A percentile compares a stretch with the other conserved stretches of the same genome.
These are phyloP conservation scores for Gloeostereum incarnatum DNA, from an alignment of 768 basidiomycete species.

Conservation along the genomic window DNA sequence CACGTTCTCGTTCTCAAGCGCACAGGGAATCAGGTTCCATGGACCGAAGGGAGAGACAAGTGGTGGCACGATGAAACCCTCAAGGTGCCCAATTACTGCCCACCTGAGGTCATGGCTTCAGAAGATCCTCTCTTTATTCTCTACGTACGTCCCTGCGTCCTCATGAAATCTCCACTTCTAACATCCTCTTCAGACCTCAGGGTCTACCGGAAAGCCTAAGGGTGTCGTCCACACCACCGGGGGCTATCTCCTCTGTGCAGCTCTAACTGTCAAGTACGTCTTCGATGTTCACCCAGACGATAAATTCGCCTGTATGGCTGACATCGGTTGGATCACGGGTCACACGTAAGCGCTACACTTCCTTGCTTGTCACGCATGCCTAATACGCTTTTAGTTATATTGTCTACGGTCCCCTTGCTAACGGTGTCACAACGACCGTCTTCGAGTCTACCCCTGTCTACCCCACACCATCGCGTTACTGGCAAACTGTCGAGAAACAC, in stretches of 20 bases:
- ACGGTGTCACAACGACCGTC: slow-evolving; percentile 76
- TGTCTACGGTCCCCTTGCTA: slow-evolving; percentile 88
- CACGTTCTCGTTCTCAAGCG: slow-evolving; percentile 85
- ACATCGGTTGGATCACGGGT: slow-evolving; percentile 98
- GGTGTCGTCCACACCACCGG: slow-evolving; percentile 89
- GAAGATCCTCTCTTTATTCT: slow-evolving; percentile 99
- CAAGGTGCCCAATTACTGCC: slow-evolving; percentile 82
- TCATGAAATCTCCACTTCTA: slow-evolving; percentile 4
- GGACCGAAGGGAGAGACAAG: slow-evolving; percentile 76
- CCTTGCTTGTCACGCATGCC: slow-evolving; percentile 10
- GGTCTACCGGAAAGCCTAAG: slow-evolving; percentile 94
- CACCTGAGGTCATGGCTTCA: slow-evolving; percentile 78
- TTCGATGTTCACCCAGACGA: slow-evolving; percentile 98
- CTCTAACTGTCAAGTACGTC: slow-evolving; percentile 92
- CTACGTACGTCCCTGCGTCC: slow-evolving; percentile 54
- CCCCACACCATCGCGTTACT: slow-evolving; percentile 93
- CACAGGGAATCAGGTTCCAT: slow-evolving; percentile 76
- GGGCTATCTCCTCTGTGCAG: slow-evolving; percentile 87
- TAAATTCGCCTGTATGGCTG: slow-evolving; percentile 96
- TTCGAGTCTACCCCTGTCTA: slow-evolving; percentile 98
- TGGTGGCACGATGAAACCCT: slow-evolving; percentile 96
- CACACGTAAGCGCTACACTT: slow-evolving; percentile 47
- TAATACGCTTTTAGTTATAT: slow-evolving; percentile 51
- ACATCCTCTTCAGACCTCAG: slow-evolving; percentile 59
- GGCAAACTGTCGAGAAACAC: slow-evolving; percentile 91